Evolutionary conservation across 257 asterid genomes (phyloP).

Genomic region (Fraxinus anomala): DNA sequence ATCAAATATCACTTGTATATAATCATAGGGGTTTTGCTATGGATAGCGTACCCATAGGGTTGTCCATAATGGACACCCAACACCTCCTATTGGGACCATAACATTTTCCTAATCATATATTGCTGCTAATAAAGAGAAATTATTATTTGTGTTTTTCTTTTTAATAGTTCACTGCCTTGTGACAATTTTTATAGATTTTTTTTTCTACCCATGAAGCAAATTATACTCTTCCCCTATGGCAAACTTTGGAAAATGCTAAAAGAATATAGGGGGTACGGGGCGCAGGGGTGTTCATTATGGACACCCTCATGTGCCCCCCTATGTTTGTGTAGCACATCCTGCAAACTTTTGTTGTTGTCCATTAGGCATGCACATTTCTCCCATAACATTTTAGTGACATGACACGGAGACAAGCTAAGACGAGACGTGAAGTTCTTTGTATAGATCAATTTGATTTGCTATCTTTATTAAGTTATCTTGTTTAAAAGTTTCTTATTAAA

Average conservation of each 20-base stretch:
- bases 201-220: not conserved
- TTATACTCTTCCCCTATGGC: not conserved
- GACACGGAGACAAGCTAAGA: not conserved
- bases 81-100: too few relatives aligned
- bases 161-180: not conserved
- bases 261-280: too few relatives aligned
- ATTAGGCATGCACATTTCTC: constrained; percentile 6
- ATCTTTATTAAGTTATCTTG: not conserved
- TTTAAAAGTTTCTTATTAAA: not conserved
- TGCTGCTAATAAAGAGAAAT: not conserved
- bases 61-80: too few relatives aligned
- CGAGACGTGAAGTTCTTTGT: not conserved
- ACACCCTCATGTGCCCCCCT: too few relatives aligned
- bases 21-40: too few relatives aligned
- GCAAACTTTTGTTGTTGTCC: constrained; percentile 15
- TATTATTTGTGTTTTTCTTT: too few relatives aligned
- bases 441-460: not conserved
- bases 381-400: not conserved
- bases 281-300: too few relatives aligned
- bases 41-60: too few relatives aligned
- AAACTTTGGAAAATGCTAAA: not conserved
- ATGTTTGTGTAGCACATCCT: too few relatives aligned
- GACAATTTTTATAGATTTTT: not conserved
- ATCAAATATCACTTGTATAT: not conserved
- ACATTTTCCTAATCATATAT: too few relatives aligned